A percentile compares a stretch with the other conserved stretches of the same genome.
Conservation (phyloP, 1,284 basidiomycete genomes). For the Rugiboletus extremiorientalis region DNA sequence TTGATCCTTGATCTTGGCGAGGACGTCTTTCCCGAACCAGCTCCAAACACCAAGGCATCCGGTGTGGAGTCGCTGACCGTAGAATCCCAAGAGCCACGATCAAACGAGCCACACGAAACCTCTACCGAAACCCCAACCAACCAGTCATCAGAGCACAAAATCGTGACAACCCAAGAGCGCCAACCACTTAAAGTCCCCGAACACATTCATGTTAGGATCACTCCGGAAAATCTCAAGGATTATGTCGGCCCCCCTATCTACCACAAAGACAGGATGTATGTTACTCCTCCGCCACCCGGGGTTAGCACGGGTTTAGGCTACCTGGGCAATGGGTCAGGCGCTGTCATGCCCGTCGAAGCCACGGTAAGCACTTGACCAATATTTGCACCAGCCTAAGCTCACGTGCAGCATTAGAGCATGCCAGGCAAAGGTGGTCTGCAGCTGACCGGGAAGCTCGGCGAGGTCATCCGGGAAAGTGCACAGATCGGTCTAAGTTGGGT, state of each 20-base stretch:
- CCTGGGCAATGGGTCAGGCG: slow-evolving; percentile 93
- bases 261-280: slow-evolving; percentile 94
- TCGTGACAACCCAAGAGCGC: slow-evolving; percentile 77
- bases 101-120: slow-evolving; percentile 34
- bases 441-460: slow-evolving; percentile 95
- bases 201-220: slow-evolving; percentile 79
- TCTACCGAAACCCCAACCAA: slow-evolving; percentile 18
- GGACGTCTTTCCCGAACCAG: slow-evolving; percentile 77
- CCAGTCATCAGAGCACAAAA: slow-evolving; percentile 39
- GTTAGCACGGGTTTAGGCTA: slow-evolving; percentile 96
- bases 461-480: slow-evolving; percentile 95
- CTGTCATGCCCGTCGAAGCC: slow-evolving; percentile 96
- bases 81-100: slow-evolving; percentile 41
- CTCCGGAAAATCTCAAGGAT: slow-evolving; percentile 87
- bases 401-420: slow-evolving; percentile 62
- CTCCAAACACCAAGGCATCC: slow-evolving; percentile 18
- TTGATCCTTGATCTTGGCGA: slow-evolving; percentile 93
- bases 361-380: slow-evolving; percentile 53
- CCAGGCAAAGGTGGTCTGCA: slow-evolving; percentile 89
- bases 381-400: background rate
- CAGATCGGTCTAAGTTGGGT: slow-evolving; percentile 95
- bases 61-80: slow-evolving; percentile 31
- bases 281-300: slow-evolving; percentile 80
- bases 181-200: slow-evolving; percentile 84
- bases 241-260: slow-evolving; percentile 97